Evolutionary conservation across 352 stramenopile species (phyloP).

Genomic region (Phytophthora brassicae): DNA sequence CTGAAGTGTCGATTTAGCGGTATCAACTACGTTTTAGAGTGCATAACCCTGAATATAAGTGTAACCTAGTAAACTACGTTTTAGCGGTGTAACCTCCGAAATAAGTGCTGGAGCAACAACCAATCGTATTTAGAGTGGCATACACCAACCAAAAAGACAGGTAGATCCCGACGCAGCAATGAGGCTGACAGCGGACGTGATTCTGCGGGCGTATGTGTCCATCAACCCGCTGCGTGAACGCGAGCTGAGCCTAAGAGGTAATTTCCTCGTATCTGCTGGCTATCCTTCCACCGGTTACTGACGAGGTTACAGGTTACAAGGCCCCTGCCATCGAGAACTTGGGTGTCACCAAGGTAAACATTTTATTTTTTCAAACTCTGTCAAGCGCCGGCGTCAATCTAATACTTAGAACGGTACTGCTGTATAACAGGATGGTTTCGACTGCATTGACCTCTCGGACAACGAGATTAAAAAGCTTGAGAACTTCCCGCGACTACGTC

Average conservation of each 20-base stretch:
- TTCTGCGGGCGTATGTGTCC: slow-evolving; percentile 85
- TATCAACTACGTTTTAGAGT: slow-evolving; percentile 26
- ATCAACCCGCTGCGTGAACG: slow-evolving; percentile 92
- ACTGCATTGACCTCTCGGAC: slow-evolving; percentile 94
- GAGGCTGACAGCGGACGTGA: slow-evolving; percentile 87
- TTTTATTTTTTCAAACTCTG: neutral
- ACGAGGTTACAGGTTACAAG: slow-evolving; percentile 75
- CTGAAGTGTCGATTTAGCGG: neutral
- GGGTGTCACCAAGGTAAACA: slow-evolving; percentile 83
- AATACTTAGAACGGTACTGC: no score
- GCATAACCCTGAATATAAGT: slow-evolving; percentile 11
- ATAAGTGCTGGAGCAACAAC: no score
- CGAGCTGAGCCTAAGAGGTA: slow-evolving; percentile 92
- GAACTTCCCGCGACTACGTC: slow-evolving; percentile 90
- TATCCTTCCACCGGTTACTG: slow-evolving; percentile 30
- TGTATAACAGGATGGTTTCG: slow-evolving; percentile 85
- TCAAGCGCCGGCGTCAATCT: no score
- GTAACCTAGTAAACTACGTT: neutral
- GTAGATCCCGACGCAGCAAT: slow-evolving; percentile 60
- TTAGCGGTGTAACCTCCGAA: no score
- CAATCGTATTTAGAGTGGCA: no score
- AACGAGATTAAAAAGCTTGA: slow-evolving; percentile 95
- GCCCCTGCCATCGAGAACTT: slow-evolving; percentile 93
- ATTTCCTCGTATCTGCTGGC: neutral
- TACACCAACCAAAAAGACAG: no score